phyloP scores from a whole-genome alignment of 495 filamentous ascomycete species.

The Hypoxylon trugodes region DNA sequence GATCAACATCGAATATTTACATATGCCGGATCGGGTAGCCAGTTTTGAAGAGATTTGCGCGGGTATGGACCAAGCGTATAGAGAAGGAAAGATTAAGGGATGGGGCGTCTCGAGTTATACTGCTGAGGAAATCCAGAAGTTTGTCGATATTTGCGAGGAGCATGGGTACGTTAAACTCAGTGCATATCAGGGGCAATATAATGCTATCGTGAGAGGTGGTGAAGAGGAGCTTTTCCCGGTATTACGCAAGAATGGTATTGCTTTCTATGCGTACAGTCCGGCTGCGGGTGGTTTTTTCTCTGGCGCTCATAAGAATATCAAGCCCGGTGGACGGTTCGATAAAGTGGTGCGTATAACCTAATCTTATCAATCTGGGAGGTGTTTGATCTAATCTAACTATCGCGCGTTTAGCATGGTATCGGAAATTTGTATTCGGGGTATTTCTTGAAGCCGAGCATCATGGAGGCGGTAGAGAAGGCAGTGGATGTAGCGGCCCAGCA shows the following conservation, averaged over 20 bases:
- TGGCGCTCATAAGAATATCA: neutral
- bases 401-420: neutral
- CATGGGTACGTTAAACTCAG: slow-evolving; percentile 54
- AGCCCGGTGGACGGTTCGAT: neutral
- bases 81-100: slow-evolving; percentile 50
- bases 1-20: slow-evolving; percentile 47
- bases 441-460: neutral
- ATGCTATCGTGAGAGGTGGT: slow-evolving; percentile 48
- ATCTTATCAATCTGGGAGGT: neutral
- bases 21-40: slow-evolving; percentile 52
- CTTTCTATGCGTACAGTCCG: slow-evolving; percentile 46
- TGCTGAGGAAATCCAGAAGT: slow-evolving; percentile 53
- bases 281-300: neutral
- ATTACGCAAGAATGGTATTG: slow-evolving; percentile 54
- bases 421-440: neutral
- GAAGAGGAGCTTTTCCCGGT: slow-evolving; percentile 57
- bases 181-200: slow-evolving; percentile 62
- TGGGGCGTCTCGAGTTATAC: slow-evolving; percentile 60
- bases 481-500: neutral
- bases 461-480: neutral
- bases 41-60: slow-evolving; percentile 54
- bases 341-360: neutral
- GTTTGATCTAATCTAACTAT: neutral
- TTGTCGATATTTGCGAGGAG: slow-evolving; percentile 52
- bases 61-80: slow-evolving; percentile 51